Conservation (phyloP, 1,284 basidiomycete genomes). For the Phylloboletellus chloephorus region DNA sequence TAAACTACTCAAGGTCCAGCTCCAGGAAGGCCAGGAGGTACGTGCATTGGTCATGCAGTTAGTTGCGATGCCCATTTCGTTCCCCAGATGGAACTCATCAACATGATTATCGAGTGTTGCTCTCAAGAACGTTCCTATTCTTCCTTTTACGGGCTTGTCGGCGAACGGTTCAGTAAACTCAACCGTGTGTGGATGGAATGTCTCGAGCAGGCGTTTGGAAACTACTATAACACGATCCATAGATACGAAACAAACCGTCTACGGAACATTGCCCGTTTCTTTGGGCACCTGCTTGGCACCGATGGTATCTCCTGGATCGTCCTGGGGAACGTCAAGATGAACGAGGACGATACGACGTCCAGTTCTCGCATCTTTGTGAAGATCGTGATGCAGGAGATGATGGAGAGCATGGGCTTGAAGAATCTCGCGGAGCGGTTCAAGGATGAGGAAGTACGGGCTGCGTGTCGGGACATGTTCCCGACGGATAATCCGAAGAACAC, state of each 20-base stretch:
- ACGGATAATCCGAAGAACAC: conserved; percentile 96
- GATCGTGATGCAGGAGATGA: conserved; percentile 92
- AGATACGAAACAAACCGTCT: conserved; percentile 98
- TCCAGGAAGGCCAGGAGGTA: conserved; percentile 91
- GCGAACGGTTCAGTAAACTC: conserved; percentile 94
- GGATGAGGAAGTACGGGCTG: conserved; percentile 74
- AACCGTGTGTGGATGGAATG: conserved; percentile 90
- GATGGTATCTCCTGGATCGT: conserved; percentile 90
- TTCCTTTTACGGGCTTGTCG: conserved; percentile 92
- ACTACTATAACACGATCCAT: conserved; percentile 95
- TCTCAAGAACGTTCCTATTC: conserved; percentile 98
- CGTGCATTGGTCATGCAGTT: conserved; percentile 15
- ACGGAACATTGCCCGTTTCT: conserved; percentile 95
- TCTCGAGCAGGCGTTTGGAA: conserved; percentile 84
- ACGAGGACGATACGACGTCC: conserved; percentile 96
- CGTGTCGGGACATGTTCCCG: conserved; percentile 87
- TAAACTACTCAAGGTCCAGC: conserved; percentile 91
- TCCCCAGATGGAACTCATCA: conserved; percentile 83
- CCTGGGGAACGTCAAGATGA: conserved; percentile 84
- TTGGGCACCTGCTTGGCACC: conserved; percentile 82
- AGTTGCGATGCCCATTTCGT: conserved; percentile 4
- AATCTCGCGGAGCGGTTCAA: conserved; percentile 80
- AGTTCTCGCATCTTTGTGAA: conserved; percentile 97
- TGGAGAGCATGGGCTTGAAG: conserved; percentile 89
- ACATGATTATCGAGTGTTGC: conserved; percentile 99